These are phyloP conservation scores for Fusarium pseudonygamai DNA, from an alignment of 2,329 filamentous ascomycete species.

Conservation along the genomic window DNA sequence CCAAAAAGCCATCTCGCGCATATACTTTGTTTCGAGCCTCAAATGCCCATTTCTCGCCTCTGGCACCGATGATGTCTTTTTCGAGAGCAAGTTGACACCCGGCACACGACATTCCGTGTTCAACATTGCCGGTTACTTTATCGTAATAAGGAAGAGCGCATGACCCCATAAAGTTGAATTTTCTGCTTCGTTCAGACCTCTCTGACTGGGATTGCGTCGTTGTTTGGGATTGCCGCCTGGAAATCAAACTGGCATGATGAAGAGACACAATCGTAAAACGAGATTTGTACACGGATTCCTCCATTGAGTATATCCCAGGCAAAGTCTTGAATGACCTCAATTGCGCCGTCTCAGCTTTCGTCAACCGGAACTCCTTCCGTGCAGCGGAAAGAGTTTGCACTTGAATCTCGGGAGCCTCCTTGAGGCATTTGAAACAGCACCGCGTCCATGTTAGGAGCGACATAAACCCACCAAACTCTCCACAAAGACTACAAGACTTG, in stretches of 20 bases:
- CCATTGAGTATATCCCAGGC: neutral
- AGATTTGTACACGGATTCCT: neutral
- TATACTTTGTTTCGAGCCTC: neutral
- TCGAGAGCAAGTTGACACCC: neutral
- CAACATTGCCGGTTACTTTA: neutral
- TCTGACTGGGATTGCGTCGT: accelerated
- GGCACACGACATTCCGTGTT: neutral
- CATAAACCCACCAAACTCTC: constrained; percentile 39
- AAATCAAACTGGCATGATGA: neutral
- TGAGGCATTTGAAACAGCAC: constrained; percentile 45
- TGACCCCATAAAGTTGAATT: neutral
- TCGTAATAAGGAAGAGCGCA: neutral
- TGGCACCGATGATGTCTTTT: neutral
- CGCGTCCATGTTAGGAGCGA: constrained; percentile 43
- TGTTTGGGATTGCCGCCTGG: accelerated
- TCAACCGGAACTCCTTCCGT: neutral
- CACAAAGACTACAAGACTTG: constrained; percentile 43
- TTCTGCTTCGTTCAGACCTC: neutral
- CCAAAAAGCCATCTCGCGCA: neutral
- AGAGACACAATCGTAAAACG: neutral
- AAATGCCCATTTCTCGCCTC: neutral
- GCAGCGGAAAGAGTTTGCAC: neutral
- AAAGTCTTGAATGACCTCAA: neutral
- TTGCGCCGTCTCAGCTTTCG: neutral
- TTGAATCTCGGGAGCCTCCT: neutral